A percentile compares a stretch with the other conserved stretches of the same genome.
phyloP scores from a whole-genome alignment of 139 green algal species.

The Pycnococcus provasolii region DNA sequence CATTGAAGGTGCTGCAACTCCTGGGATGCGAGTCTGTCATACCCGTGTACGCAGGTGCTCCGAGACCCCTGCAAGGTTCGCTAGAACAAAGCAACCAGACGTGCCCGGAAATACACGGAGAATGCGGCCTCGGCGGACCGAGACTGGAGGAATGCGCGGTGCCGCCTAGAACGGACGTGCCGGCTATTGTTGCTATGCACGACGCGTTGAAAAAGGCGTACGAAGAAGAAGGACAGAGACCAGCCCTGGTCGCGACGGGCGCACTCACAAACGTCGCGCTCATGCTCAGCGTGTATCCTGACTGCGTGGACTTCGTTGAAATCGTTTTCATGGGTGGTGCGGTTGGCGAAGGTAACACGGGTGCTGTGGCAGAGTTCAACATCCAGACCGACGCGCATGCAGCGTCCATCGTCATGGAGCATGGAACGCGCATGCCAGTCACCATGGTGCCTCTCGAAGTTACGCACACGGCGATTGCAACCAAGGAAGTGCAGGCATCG shows the following conservation, averaged over 20 bases:
- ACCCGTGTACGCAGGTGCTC: conserved; percentile 55
- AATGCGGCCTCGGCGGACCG: conserved; percentile 50
- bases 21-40: conserved; percentile 1
- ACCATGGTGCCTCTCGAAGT: conserved; percentile 92
- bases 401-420: conserved; percentile 71
- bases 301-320: conserved; percentile 51
- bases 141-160: too few relatives aligned
- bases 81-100: conserved; percentile 1
- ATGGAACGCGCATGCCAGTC: conserved; percentile 39
- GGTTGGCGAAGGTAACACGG: conserved; percentile 15
- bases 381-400: conserved; percentile 73
- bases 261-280: conserved; percentile 85
- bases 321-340: conserved; percentile 32
- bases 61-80: conserved; percentile 57
- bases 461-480: conserved; percentile 79
- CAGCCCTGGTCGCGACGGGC: conserved; percentile 67
- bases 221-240: conserved; percentile 1
- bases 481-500: conserved; percentile 45
- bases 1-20: neutral
- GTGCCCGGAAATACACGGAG: conserved; percentile 89
- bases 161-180: too few relatives aligned
- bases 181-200: too few relatives aligned
- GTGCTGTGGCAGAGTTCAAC: conserved; percentile 41
- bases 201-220: neutral
- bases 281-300: conserved; percentile 72